Evolutionary conservation across 352 stramenopile genomes (phyloP).

Genomic region (Elongisporangium undulatum): DNA sequence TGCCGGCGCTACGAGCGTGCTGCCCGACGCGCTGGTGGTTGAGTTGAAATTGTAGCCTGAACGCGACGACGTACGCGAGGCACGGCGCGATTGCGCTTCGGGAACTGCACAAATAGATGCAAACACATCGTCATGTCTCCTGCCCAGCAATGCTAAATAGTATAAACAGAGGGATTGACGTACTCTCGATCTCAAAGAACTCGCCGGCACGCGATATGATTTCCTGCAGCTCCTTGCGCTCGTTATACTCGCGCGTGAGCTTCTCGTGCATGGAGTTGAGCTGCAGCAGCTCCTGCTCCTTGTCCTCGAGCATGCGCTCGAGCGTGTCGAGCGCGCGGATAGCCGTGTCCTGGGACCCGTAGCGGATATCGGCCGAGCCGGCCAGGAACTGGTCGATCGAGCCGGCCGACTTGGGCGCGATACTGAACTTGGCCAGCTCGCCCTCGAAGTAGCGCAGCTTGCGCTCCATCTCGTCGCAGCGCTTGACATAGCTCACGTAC

Average conservation of each 20-base stretch:
- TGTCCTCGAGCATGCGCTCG: slow-evolving; percentile 94
- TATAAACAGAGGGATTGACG: slow-evolving; percentile 9
- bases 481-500: slow-evolving; percentile 98
- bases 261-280: slow-evolving; percentile 98
- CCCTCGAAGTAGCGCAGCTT: slow-evolving; percentile 96
- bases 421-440: slow-evolving; percentile 94
- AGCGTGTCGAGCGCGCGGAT: slow-evolving; percentile 91
- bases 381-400: slow-evolving; percentile 76
- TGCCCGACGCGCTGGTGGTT: slow-evolving; percentile 5
- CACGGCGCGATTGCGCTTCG: slow-evolving; percentile 43
- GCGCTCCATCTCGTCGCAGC: slow-evolving; percentile 98
- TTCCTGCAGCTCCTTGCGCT: slow-evolving; percentile 87
- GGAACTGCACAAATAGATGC: slow-evolving; percentile 28
- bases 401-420: slow-evolving; percentile 69
- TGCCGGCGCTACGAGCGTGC: slow-evolving; percentile 1
- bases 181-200: slow-evolving; percentile 85
- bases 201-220: slow-evolving; percentile 74
- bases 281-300: slow-evolving; percentile 95
- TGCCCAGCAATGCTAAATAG: background rate
- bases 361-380: slow-evolving; percentile 68
- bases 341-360: slow-evolving; percentile 77
- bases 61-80: slow-evolving; percentile 50
- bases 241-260: slow-evolving; percentile 97
- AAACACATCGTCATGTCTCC: slow-evolving; percentile 3
- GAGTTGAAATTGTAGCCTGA: slow-evolving; percentile 53